Evolutionary conservation across 176 grass and related monocot species (phyloP).

Genomic region (Carex littledalei): DNA sequence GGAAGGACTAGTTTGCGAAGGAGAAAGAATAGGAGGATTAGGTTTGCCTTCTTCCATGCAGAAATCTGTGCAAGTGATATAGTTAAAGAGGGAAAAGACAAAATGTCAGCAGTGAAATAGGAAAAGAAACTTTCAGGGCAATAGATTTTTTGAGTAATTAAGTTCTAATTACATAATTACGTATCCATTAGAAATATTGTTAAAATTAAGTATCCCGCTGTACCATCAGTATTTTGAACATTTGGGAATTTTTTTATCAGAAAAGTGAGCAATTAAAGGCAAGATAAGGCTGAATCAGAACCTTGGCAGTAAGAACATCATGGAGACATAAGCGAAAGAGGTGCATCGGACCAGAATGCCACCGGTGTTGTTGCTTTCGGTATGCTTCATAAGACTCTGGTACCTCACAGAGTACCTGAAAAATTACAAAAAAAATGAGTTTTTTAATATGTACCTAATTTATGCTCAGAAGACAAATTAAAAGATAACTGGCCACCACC

Average conservation of each 20-base stretch:
- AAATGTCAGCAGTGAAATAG: not conserved
- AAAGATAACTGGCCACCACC: too few relatives aligned
- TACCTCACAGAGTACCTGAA: constrained; percentile 69
- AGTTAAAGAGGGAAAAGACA: not conserved
- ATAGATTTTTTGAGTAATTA: too few relatives aligned
- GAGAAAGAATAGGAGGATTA: constrained; percentile 83
- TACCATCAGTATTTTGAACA: not conserved
- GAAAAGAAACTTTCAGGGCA: not conserved
- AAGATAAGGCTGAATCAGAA: not conserved
- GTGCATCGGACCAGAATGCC: constrained; percentile 89
- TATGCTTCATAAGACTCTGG: constrained; percentile 81
- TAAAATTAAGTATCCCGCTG: constrained; percentile 7
- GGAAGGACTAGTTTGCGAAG: constrained; percentile 75
- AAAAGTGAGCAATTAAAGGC: not conserved
- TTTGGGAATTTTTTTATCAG: not conserved
- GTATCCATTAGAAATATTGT: not conserved
- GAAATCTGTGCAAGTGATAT: constrained; percentile 39
- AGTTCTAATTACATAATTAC: too few relatives aligned
- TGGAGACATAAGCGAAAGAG: constrained; percentile 63
- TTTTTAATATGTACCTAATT: too few relatives aligned
- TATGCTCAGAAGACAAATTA: too few relatives aligned
- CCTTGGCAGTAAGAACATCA: constrained; percentile 60
- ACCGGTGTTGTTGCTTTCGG: constrained; percentile 68
- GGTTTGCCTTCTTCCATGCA: constrained; percentile 66
- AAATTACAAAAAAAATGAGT: not conserved